phyloP scores from a whole-genome alignment of 306 rosid genomes.

The Fragaria vesca region DNA sequence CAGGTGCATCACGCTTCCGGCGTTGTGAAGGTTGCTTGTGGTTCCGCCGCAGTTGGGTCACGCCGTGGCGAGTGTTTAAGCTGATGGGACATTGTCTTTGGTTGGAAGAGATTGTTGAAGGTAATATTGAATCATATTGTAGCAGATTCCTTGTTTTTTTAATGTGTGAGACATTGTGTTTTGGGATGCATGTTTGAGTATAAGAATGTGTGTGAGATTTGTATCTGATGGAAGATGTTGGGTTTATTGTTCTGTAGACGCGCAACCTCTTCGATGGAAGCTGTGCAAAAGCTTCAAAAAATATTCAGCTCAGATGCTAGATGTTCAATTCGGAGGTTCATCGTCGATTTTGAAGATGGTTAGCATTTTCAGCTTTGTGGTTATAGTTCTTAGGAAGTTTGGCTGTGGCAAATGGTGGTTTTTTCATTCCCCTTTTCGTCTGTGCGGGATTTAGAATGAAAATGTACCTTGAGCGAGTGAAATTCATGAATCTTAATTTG shows the following conservation, averaged over 20 bases:
- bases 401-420: no score
- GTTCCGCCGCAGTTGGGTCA: constrained; percentile 82
- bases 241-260: constrained; percentile 38
- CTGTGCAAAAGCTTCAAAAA: constrained; percentile 62
- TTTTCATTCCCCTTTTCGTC: no score
- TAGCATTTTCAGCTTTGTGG: constrained; percentile 10
- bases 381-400: no score
- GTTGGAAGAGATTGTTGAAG: constrained; percentile 82
- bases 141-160: no score
- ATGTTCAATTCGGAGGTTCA: constrained; percentile 73
- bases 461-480: neutral
- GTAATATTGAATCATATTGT: constrained; percentile 10
- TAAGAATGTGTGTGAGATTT: neutral
- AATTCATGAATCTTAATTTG: neutral
- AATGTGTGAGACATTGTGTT: neutral
- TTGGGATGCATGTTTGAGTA: constrained; percentile 10
- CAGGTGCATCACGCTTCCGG: constrained; percentile 57
- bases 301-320: constrained; percentile 60
- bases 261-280: constrained; percentile 80
- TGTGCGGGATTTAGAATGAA: no score
- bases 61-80: constrained; percentile 67
- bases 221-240: neutral
- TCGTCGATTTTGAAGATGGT: constrained; percentile 73
- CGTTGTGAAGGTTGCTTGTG: constrained; percentile 63
- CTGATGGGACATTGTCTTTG: constrained; percentile 63